Evolutionary conservation across 371 early-diverging fungal species (phyloP), one percentile per base, ranked within the genome.

Genomic region (Mycotypha africana): DNA sequence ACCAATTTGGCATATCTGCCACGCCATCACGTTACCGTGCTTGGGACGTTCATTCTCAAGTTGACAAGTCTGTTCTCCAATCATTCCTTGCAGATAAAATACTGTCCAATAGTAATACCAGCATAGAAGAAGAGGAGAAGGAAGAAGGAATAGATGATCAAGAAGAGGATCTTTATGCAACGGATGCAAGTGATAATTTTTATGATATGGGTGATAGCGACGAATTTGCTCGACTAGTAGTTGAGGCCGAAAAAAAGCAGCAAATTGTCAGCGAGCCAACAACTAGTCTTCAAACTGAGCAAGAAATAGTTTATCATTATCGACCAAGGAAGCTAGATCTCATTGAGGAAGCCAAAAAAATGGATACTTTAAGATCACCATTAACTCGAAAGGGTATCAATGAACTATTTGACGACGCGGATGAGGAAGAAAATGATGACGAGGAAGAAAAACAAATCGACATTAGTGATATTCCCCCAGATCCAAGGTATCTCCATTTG

Each of bases 401-500:
- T n/a, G n/a, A n/a, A n/a, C n/a, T n/a, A n/a, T 21, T 28, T 28
- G 28, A 28, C 11, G 28, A 28, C 28, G 28, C 5, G 28, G 28
- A 28, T 11, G 28, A 28, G 11, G 28, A 28, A 28, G 28, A 28
- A 28, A 28, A 5, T 11, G 11, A 28, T 28, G 28, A 28, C 5
- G 23, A 43, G 40, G 56, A 60, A 26, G 26, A 42, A 21, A 22
- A 33, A n/a, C 31, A 44, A 2, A 40, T 62, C 16, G 17, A 36
- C 5, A 49, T 66, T 7, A 66, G 67, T 21, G 51, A 49, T 16
- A 31, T 59, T 16, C 67, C 62, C 16, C 67, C 58, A 2, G 42
- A 45, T 28, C 15, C 47, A 20, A 35, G 36, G 53, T 53, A 40
- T 33, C n/a, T n/a, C 28, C 11, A 5, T 31, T n/a, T 31, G 2